Conservation (phyloP, 1,139 yeast species). For the Yamadazyma conglobata region DNA sequence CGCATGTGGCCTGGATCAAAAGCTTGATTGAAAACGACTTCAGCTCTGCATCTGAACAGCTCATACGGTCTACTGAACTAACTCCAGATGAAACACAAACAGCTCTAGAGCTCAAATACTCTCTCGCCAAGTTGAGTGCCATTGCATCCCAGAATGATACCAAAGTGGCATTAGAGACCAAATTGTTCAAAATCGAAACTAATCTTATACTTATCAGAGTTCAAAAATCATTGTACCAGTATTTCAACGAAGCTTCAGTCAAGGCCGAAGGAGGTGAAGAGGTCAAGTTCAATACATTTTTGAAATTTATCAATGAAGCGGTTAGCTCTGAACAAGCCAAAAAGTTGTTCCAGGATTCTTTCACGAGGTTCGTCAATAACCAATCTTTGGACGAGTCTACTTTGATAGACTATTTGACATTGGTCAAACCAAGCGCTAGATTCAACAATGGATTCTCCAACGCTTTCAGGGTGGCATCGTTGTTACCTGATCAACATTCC, state of each 20-base stretch:
- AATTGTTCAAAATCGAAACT: slow-evolving; percentile 43
- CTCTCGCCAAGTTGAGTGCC: slow-evolving; percentile 64
- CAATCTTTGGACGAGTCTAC: slow-evolving; percentile 43
- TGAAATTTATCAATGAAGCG: slow-evolving; percentile 17
- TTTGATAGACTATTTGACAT: slow-evolving; percentile 56
- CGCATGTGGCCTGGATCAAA: slow-evolving; percentile 71
- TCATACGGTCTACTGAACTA: slow-evolving; percentile 37
- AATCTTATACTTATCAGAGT: slow-evolving; percentile 45
- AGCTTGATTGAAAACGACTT: slow-evolving; percentile 53
- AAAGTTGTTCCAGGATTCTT: slow-evolving; percentile 26
- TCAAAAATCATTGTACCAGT: slow-evolving; percentile 39
- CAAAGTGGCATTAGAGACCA: slow-evolving; percentile 17
- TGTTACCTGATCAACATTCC: slow-evolving; percentile 23
- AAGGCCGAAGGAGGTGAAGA: slow-evolving; percentile 12
- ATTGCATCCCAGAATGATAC: slow-evolving; percentile 24
- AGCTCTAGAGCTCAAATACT: slow-evolving; percentile 56
- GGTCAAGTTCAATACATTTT: slow-evolving; percentile 19
- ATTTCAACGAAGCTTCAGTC: slow-evolving; percentile 22
- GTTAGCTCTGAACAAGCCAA: slow-evolving; percentile 14
- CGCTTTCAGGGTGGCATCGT: slow-evolving; percentile 34
- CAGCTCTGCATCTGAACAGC: slow-evolving; percentile 45
- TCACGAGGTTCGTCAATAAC: slow-evolving; percentile 33
- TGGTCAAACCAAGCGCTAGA: slow-evolving; percentile 34
- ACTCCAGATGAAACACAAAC: slow-evolving; percentile 40
- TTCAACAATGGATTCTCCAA: slow-evolving; percentile 28